Conservation (phyloP, 306 rosid species). For the Calophaca sinica region DNA sequence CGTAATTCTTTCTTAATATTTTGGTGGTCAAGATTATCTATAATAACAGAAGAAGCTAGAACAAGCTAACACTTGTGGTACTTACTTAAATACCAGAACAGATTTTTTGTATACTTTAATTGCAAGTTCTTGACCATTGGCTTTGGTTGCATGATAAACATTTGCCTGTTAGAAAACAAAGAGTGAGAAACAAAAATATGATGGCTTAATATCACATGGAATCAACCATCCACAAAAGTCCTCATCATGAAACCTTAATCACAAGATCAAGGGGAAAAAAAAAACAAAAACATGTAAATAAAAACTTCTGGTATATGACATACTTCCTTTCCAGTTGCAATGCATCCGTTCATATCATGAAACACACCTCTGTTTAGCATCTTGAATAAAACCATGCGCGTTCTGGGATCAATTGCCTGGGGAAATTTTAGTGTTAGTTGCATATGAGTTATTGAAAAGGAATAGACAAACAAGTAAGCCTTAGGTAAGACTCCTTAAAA, state of each 20-base stretch:
- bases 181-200: constrained; percentile 25
- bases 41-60: constrained; percentile 3
- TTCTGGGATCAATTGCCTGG: constrained; percentile 96
- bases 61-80: constrained; percentile 35
- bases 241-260: constrained; percentile 29
- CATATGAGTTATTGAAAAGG: constrained; percentile 13
- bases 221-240: constrained; percentile 17
- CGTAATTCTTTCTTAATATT: background rate
- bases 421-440: constrained; percentile 39
- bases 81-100: constrained; percentile 85
- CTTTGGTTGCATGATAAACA: constrained; percentile 93
- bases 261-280: background rate
- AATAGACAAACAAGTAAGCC: constrained; percentile 5
- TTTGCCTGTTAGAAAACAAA: constrained; percentile 69
- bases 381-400: constrained; percentile 88
- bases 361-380: constrained; percentile 90
- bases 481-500: background rate
- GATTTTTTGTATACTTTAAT: constrained; percentile 93
- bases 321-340: constrained; percentile 95
- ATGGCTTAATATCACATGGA: constrained; percentile 23
- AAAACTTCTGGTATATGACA: constrained; percentile 36
- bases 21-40: background rate
- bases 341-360: constrained; percentile 91
- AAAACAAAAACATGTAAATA: background rate
- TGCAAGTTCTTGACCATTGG: constrained; percentile 83